These are phyloP conservation scores for Blastomyces silverae DNA, from an alignment of 2,329 filamentous ascomycete species.

Conservation along the genomic window DNA sequence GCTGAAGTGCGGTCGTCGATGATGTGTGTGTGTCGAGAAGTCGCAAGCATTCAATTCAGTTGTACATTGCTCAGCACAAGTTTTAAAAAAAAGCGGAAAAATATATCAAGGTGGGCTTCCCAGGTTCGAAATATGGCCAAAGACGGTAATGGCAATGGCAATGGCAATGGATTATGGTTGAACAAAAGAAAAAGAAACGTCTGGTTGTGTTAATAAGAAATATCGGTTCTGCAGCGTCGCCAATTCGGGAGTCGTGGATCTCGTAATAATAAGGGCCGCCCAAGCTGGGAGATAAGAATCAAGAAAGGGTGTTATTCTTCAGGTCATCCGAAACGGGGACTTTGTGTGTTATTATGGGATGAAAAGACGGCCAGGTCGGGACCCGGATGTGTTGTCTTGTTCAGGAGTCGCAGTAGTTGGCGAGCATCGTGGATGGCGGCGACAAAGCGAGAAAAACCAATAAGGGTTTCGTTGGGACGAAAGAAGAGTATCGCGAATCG, in stretches of 20 bases:
- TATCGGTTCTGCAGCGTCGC: not conserved
- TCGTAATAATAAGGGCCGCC: slow-evolving; percentile 3
- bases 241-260: slow-evolving; percentile 2
- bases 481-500: no score
- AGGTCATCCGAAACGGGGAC: not conserved
- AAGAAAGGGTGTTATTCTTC: not conserved
- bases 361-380: not conserved
- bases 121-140: not conserved
- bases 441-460: not conserved
- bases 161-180: not conserved
- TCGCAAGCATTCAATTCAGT: not conserved
- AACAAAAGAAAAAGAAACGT: slow-evolving; percentile 6
- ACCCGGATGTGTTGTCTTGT: not conserved
- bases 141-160: not conserved
- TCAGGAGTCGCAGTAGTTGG: not conserved
- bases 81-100: not conserved
- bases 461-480: not conserved
- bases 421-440: not conserved
- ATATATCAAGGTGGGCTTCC: not conserved
- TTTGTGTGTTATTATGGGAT: not conserved
- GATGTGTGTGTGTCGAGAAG: not conserved
- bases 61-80: not conserved
- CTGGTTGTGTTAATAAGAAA: slow-evolving; percentile 7
- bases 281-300: not conserved
- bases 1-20: not conserved